These are phyloP conservation scores for Glomus cerebriforme DNA, from an alignment of 192 early-diverging fungal species.

Conservation along the genomic window DNA sequence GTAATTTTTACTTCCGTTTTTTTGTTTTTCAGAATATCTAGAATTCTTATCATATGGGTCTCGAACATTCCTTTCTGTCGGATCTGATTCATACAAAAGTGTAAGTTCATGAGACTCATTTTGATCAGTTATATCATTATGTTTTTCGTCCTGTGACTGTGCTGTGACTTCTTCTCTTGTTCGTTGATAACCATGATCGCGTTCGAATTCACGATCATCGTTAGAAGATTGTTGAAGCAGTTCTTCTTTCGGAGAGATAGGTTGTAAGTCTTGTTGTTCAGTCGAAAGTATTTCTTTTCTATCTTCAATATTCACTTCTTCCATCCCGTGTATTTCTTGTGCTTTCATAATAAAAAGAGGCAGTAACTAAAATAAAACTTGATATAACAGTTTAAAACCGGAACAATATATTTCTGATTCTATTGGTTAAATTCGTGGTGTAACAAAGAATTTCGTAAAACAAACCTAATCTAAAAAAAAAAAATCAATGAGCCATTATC, in stretches of 20 bases:
- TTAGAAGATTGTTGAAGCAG: not conserved
- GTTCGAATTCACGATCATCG: constrained; percentile 14
- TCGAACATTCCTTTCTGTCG: not conserved
- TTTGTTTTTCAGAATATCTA: constrained; percentile 4
- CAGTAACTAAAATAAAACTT: too few species aligned
- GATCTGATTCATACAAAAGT: not conserved
- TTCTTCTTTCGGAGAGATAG: not conserved
- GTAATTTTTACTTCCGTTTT: not conserved
- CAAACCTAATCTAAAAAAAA: too few species aligned
- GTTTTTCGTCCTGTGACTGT: not conserved
- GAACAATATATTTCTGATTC: not conserved
- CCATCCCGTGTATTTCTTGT: not conserved
- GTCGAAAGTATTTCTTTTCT: constrained; percentile 1
- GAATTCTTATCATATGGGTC: not conserved
- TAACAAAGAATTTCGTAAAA: too few species aligned
- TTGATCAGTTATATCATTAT: not conserved
- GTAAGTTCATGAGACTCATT: not conserved
- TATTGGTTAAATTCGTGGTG: not conserved
- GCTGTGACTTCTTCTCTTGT: not conserved
- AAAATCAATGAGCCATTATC: not conserved
- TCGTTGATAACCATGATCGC: not conserved
- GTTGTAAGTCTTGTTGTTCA: not conserved
- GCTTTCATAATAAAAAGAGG: not conserved
- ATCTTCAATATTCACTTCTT: not conserved
- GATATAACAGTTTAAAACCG: not conserved